Base-by-base conservation (phyloP, 2,329 filamentous ascomycete species). In the Fusarium sp. region DNA sequence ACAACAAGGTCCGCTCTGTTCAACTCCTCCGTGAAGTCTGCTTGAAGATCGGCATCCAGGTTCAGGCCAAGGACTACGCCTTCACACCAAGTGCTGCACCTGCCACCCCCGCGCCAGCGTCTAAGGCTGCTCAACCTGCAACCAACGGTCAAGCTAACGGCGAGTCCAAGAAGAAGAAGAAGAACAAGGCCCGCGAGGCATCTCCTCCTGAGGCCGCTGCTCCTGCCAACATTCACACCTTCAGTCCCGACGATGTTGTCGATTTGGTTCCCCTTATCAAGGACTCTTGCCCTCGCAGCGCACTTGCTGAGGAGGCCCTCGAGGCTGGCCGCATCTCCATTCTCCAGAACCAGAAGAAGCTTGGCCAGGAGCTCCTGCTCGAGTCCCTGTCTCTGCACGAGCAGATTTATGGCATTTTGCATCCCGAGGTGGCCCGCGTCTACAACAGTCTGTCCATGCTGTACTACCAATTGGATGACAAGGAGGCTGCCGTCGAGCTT, bases 381-480 rank as follows among this genome's bases (percentile, higher is more conserved):
- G 96, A 99, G 82, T 98, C 95, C 39, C 85, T 99, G 65, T 97
- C 96, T 47, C 86, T 99, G 44, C 95, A 99, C 77, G 96, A 99
- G 85, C 96, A 99, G 81, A 98, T 99, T 73, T 99, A 99, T 77
- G 96, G 96, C 65, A 97, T 98, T 61, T 87, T 99, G 28, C 96
- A 99, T 79, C 95, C 96, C 1, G 96, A 99, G 82, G 95, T 98
- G 64, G 96, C 95, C 48, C 91, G 95, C 70, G 92, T 97, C 30
- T 99, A 99, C 85, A 95, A 97, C 82, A 94, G 93, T 55, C 83
- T 99, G 47, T 97, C 96, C 3, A 97, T 97, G 86, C 88, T 98
- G 59, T 98, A 98, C 84, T 98, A 97, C 82, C 93, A 97, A 80
- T 89, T 97, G n/a, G 96, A 98, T 58, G 96, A 99, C 84, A 98